Conservation (phyloP, 192 early-diverging fungal genomes). For the Coemansia sp. region DNA sequence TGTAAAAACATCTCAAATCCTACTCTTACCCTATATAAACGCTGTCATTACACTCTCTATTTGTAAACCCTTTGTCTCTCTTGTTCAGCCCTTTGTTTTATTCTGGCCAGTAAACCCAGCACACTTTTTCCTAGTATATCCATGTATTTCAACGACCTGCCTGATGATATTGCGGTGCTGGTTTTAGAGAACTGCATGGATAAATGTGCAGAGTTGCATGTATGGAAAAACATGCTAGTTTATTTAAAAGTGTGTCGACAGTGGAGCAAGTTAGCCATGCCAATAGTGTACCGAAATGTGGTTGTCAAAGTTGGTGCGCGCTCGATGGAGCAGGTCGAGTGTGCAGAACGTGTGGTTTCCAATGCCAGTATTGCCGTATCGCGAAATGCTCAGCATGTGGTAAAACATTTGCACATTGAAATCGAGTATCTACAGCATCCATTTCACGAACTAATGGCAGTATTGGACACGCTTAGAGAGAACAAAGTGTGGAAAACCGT, state of each 20-base stretch:
- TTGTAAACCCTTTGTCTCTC: background rate
- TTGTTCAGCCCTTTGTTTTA: background rate
- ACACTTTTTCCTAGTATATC: background rate
- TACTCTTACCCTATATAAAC: too few relatives aligned
- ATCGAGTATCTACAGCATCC: background rate
- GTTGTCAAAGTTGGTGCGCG: background rate
- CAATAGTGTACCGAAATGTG: background rate
- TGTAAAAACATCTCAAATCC: background rate
- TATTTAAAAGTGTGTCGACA: background rate
- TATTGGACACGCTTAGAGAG: background rate
- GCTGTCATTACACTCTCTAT: background rate
- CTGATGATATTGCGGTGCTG: background rate
- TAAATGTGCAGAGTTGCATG: background rate
- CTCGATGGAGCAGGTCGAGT: background rate
- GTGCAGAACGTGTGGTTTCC: background rate
- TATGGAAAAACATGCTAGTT: background rate
- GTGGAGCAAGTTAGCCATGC: background rate
- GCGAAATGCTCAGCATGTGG: background rate
- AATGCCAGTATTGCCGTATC: background rate
- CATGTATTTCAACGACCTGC: slow-evolving; percentile 4
- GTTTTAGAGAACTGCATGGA: background rate
- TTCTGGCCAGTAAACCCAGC: background rate
- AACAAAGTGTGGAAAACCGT: background rate
- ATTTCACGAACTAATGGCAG: background rate
- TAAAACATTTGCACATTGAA: background rate